Evolutionary conservation across 768 basidiomycete species (phyloP), one percentile per base, ranked within the genome.

Genomic region (Rhodotorula diobovata): DNA sequence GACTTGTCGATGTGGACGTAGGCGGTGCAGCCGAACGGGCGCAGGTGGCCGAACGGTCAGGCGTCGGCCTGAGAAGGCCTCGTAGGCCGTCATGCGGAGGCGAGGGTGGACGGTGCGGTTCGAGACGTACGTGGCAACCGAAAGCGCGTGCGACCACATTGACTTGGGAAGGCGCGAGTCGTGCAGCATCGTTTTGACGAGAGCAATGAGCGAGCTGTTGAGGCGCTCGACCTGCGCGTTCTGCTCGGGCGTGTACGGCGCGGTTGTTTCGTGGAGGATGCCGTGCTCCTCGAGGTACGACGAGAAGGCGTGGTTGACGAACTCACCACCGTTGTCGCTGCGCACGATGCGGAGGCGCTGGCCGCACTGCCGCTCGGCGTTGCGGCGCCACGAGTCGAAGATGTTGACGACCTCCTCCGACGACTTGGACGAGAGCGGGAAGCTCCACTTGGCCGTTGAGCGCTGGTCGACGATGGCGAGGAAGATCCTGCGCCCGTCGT

Each of bases 381-480:
- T 18, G 28, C 11, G 8, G 48, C 25, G 48, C 48, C 48, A 50
- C 25, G 5, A 11, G 21, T 25, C 14, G 48, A 28, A 25, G 21
- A 28, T 28, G 25, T 25, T 50, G 25, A 50, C 25, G 28, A 50
- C 48, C 25, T 50, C 28, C 25, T 50, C 25, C 7, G 48, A 11
- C 25, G 8, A 11, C 48, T 63, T 63, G 2, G 48, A 51, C 30
- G 9, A 8, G 16, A 63, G 51, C 12, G 62, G 28, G 39, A 63
- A 54, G 12, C 50, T 41, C 62, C 62, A 63, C 21, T 63, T 63
- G 5, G 62, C 62, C 15, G 50, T 53, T 1, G 62, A 23, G 51
- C 32, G 25, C 37, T 63, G 62, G 51, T 63, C 62, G 62, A 63
- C 62, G 62, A 63, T 63, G 28, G 62, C 50, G 2, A 63, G 34